Evolutionary conservation across 169 alveolate genomes (phyloP).

Genomic region (Besnoitia besnoiti): DNA sequence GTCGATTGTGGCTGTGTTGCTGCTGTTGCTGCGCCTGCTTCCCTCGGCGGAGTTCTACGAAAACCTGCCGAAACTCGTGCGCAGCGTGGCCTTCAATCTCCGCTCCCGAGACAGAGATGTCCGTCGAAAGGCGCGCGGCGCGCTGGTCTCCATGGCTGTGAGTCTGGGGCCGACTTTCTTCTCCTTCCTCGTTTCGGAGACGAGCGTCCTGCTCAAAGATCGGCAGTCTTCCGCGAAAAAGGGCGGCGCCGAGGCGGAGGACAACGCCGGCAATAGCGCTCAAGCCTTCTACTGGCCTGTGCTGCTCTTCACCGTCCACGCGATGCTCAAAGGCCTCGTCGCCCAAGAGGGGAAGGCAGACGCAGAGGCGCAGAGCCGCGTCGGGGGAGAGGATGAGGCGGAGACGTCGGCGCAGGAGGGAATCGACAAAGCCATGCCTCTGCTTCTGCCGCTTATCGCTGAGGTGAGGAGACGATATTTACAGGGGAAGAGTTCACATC

Average conservation of each 20-base stretch:
- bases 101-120: constrained; percentile 61
- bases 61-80: constrained; percentile 68
- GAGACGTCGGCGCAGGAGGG: background rate
- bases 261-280: background rate
- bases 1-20: constrained; percentile 50
- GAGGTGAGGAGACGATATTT: constrained; percentile 22
- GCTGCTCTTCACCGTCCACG: constrained; percentile 60
- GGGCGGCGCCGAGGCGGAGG: constrained; percentile 38
- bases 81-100: constrained; percentile 48
- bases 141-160: constrained; percentile 42
- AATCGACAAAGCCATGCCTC: constrained; percentile 47
- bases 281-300: constrained; percentile 58
- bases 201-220: constrained; percentile 30
- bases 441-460: constrained; percentile 58
- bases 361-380: background rate
- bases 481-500: too few relatives aligned
- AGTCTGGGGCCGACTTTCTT: constrained; percentile 55
- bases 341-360: constrained; percentile 15
- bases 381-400: background rate
- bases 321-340: constrained; percentile 47
- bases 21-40: constrained; percentile 54
- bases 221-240: background rate
- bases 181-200: constrained; percentile 58
- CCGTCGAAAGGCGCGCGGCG: constrained; percentile 68
- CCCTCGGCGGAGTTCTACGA: constrained; percentile 50